These are phyloP conservation scores for Noccaea bulbosa DNA, from an alignment of 345 rosid species.

Conservation along the genomic window DNA sequence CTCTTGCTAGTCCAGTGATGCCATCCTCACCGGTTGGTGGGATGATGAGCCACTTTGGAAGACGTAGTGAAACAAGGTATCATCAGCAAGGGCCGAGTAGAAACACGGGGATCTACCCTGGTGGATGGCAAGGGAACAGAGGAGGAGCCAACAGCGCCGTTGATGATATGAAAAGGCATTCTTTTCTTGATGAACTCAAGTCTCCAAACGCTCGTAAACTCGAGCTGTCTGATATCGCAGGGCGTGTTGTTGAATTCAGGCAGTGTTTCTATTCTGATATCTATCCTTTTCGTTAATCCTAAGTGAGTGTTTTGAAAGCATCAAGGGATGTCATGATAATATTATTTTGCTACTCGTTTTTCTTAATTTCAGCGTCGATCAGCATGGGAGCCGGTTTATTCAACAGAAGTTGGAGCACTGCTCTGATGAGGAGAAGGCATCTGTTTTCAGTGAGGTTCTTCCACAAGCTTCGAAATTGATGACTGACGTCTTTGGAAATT, in stretches of 20 bases:
- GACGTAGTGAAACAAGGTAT: conserved; percentile 65
- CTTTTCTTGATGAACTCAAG: conserved; percentile 91
- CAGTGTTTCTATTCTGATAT: conserved; percentile 43
- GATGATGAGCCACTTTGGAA: conserved; percentile 54
- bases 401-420: conserved; percentile 95
- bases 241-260: conserved; percentile 95
- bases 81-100: conserved; percentile 57
- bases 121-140: conserved; percentile 88
- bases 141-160: conserved; percentile 55
- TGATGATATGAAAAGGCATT: conserved; percentile 67
- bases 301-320: conserved; percentile 12
- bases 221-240: conserved; percentile 83
- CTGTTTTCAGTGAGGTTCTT: conserved; percentile 87
- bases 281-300: conserved; percentile 27
- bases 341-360: conserved; percentile 17
- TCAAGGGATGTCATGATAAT: background rate
- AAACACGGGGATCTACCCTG: conserved; percentile 64
- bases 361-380: conserved; percentile 74
- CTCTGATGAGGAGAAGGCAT: conserved; percentile 73
- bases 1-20: conserved; percentile 68
- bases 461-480: conserved; percentile 87
- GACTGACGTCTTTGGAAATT: conserved; percentile 98
- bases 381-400: conserved; percentile 99
- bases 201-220: conserved; percentile 79
- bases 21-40: conserved; percentile 75